These are phyloP conservation scores for Microstegium vimineum DNA, from an alignment of 176 grass and related monocot species.

Conservation along the genomic window DNA sequence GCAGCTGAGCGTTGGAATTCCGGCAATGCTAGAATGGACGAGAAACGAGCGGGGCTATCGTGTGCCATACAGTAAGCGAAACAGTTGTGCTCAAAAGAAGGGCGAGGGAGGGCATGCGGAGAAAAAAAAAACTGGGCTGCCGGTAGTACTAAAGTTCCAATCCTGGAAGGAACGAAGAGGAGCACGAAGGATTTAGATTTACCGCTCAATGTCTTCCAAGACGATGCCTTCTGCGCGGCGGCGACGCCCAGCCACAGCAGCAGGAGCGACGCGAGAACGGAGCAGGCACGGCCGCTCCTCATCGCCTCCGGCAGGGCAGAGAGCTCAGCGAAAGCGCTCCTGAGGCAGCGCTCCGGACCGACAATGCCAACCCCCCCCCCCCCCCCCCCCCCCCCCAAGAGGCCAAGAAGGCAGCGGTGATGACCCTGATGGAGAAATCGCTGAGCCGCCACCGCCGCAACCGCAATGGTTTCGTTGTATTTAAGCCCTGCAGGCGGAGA, in stretches of 20 bases:
- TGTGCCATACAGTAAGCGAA: too few relatives aligned
- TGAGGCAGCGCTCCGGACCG: neutral
- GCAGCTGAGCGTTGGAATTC: neutral
- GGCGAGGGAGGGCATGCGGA: neutral
- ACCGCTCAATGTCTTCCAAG: conserved; percentile 62
- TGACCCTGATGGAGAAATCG: neutral
- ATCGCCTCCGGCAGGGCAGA: conserved; percentile 29
- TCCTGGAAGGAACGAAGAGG: neutral
- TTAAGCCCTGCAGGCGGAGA: neutral
- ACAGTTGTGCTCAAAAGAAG: neutral
- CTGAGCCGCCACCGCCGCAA: neutral
- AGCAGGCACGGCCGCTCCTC: conserved; percentile 33
- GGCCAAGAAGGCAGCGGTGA: neutral
- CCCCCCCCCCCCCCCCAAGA: too few relatives aligned
- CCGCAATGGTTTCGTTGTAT: neutral
- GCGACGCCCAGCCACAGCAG: conserved; percentile 27
- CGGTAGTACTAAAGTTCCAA: neutral
- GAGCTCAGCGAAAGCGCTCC: neutral
- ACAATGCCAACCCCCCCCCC: too few relatives aligned
- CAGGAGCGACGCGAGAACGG: conserved; percentile 11
- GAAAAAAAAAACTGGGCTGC: neutral
- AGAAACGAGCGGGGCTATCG: neutral
- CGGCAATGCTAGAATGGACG: neutral
- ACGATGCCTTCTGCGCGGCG: conserved; percentile 35
- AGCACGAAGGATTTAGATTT: neutral